Percentiles rank a stretch among this genome's conserved stretches.
phyloP scores from a whole-genome alignment of 2,329 filamentous ascomycete genomes.

The Lasiodiplodia hormozganensis region DNA sequence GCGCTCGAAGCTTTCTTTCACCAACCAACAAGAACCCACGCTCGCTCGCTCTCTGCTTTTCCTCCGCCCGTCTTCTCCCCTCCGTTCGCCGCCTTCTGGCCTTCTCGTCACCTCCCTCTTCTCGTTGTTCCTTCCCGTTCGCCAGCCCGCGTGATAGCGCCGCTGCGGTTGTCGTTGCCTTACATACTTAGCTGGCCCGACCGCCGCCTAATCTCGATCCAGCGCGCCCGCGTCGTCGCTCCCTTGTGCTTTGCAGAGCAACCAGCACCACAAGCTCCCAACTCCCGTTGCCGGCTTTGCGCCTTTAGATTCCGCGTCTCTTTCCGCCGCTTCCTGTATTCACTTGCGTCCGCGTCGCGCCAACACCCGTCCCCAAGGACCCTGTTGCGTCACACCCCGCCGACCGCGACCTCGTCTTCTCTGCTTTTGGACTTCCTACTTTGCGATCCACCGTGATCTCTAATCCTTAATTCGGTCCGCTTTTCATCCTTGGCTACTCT shows the following conservation, averaged over 20 bases:
- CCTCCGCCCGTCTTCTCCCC: constrained; percentile 73
- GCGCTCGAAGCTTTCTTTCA: background rate
- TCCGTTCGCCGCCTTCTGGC: constrained; percentile 66
- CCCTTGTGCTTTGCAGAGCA: constrained; percentile 34
- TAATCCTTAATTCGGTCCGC: constrained; percentile 28
- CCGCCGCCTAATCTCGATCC: constrained; percentile 37
- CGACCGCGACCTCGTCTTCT: constrained; percentile 13
- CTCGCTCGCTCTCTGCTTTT: constrained; percentile 37
- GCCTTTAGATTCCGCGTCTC: constrained; percentile 20
- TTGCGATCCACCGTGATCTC: constrained; percentile 20
- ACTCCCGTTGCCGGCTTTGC: constrained; percentile 5
- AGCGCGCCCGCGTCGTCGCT: constrained; percentile 48
- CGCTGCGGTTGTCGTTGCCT: constrained; percentile 27
- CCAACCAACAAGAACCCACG: constrained; percentile 12
- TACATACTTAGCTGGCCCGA: constrained; percentile 42
- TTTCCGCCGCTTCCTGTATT: constrained; percentile 18
- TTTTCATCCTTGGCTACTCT: constrained; percentile 9
- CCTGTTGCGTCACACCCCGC: constrained; percentile 21
- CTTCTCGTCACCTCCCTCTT: constrained; percentile 36
- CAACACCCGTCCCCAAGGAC: constrained; percentile 5
- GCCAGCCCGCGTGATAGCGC: constrained; percentile 28
- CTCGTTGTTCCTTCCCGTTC: constrained; percentile 31
- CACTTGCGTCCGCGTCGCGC: constrained; percentile 18
- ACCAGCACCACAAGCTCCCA: constrained; percentile 18
- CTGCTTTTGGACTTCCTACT: constrained; percentile 22